Percentiles rank a stretch among this genome's conserved stretches.
These are phyloP conservation scores for Ophiostoma tasmaniense DNA, from an alignment of 2,329 filamentous ascomycete species.

Conservation along the genomic window DNA sequence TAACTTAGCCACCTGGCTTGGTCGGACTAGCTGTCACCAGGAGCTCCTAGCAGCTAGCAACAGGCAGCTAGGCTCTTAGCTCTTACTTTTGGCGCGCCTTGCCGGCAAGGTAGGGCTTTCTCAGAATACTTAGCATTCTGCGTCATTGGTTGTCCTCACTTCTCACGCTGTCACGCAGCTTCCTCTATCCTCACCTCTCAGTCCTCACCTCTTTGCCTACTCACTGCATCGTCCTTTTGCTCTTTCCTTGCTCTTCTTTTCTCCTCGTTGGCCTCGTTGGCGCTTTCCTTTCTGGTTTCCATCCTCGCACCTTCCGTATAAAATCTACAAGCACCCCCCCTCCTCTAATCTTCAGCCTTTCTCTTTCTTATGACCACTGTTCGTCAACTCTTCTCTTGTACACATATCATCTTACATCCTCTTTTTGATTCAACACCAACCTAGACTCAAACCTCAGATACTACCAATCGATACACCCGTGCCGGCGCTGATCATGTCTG, in stretches of 20 bases:
- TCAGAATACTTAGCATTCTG: not conserved
- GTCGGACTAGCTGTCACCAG: not conserved
- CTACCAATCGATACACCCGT: not conserved
- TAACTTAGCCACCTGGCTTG: not conserved
- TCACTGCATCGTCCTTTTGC: not conserved
- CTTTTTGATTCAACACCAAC: not conserved
- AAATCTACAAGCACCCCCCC: not conserved
- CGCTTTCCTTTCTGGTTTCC: not conserved
- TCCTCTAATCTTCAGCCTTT: not conserved
- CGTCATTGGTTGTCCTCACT: slow-evolving; percentile 1
- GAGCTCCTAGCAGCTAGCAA: not conserved
- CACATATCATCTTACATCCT: not conserved
- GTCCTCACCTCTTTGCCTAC: not conserved
- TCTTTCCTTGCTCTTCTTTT: not conserved
- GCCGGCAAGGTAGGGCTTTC: slow-evolving; percentile 1
- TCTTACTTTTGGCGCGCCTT: not conserved
- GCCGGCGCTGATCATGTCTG: slow-evolving; percentile 3
- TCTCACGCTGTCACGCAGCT: not conserved
- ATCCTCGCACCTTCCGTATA: not conserved
- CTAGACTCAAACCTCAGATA: not conserved
- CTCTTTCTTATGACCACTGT: not conserved
- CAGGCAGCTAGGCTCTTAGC: not conserved
- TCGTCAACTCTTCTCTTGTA: not conserved
- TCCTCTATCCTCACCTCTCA: not conserved
- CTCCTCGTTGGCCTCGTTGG: not conserved